phyloP scores from a whole-genome alignment of 306 rosid species.

The Rubus parviflorus region DNA sequence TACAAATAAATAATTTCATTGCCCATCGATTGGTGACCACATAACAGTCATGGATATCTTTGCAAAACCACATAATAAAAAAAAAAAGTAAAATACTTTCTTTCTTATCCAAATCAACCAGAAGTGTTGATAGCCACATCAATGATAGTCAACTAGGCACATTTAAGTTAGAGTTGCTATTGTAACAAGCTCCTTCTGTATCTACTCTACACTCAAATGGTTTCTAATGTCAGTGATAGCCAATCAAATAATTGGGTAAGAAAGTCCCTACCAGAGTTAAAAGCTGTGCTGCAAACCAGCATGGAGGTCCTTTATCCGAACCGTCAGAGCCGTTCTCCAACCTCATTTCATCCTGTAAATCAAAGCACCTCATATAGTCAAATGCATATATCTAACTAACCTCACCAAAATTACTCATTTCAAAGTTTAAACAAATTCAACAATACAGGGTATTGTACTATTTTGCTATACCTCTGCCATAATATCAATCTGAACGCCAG shows the following conservation, averaged over 20 bases:
- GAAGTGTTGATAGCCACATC: not conserved
- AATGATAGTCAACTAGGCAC: conserved; percentile 18
- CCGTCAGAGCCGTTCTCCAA: conserved; percentile 29
- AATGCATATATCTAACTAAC: not conserved
- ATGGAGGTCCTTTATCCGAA: conserved; percentile 42
- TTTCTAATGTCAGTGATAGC: not conserved
- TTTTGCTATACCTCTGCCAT: conserved; percentile 59
- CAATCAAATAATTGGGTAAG: conserved; percentile 20
- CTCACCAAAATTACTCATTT: not conserved
- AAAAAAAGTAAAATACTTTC: not conserved
- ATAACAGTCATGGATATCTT: not conserved
- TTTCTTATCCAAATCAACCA: not conserved
- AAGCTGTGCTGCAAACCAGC: conserved; percentile 64
- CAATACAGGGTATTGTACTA: not conserved
- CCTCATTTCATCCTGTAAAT: conserved; percentile 29
- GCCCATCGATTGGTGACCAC: not conserved
- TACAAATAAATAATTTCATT: not conserved
- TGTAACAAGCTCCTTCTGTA: not conserved
- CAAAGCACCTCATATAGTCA: conserved; percentile 7
- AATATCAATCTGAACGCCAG: conserved; percentile 75
- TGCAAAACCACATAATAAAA: not conserved
- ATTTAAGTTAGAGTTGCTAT: not conserved
- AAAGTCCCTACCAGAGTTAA: conserved; percentile 60
- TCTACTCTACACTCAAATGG: not conserved
- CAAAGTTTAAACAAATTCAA: not conserved